Percentiles rank a stretch among this genome's conserved stretches.
These are phyloP conservation scores for Croton laevigatus DNA, from an alignment of 441 rosid species.

Conservation along the genomic window DNA sequence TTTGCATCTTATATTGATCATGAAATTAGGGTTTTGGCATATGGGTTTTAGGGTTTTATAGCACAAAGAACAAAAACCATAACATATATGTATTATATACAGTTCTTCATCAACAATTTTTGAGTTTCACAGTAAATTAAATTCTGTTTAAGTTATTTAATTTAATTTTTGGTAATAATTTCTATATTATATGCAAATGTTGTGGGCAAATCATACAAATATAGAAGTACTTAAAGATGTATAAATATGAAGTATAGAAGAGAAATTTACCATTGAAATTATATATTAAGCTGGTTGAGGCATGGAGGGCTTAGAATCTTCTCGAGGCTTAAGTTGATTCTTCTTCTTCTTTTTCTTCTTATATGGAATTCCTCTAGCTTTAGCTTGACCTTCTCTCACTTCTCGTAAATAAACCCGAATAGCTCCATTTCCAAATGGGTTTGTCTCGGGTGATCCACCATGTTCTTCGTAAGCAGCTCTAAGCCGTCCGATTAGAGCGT, in stretches of 20 bases:
- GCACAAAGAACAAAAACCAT: background rate
- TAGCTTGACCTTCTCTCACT: slow-evolving; percentile 79
- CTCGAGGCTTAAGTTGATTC: slow-evolving; percentile 46
- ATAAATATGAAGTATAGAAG: background rate
- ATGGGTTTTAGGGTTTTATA: slow-evolving; percentile 35
- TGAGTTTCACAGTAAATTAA: background rate
- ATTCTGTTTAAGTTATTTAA: background rate
- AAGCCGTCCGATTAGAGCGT: slow-evolving; percentile 84
- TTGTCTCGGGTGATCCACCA: slow-evolving; percentile 73
- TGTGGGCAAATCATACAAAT: background rate
- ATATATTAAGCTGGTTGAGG: slow-evolving; percentile 24
- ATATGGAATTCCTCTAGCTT: slow-evolving; percentile 86
- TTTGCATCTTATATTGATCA: background rate
- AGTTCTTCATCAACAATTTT: background rate
- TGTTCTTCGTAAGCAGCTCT: slow-evolving; percentile 86
- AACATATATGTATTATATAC: background rate
- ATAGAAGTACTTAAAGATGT: background rate
- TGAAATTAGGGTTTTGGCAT: slow-evolving; percentile 37
- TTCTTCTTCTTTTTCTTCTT: slow-evolving; percentile 80
- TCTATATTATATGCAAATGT: background rate
- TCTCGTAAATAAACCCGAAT: slow-evolving; percentile 73
- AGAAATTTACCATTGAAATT: slow-evolving; percentile 33
- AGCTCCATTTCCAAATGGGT: slow-evolving; percentile 77
- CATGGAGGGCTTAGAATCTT: slow-evolving; percentile 39
- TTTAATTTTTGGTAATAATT: background rate